Conservation (phyloP, 192 early-diverging fungal genomes). For the Umbelopsis ramanniana region DNA sequence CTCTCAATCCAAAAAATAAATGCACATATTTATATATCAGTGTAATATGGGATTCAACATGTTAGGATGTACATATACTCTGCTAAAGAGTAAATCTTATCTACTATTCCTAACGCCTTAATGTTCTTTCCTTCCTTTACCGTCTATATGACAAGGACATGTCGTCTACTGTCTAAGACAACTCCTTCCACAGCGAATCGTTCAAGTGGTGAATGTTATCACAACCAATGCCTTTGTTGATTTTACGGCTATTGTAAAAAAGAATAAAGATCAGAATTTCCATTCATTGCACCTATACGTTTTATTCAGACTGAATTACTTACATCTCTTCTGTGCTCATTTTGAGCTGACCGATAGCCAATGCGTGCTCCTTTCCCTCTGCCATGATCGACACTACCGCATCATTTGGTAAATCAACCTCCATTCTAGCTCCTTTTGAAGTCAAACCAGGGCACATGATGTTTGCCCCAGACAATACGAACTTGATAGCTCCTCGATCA, state of each 20-base stretch:
- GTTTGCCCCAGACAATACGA: slow-evolving; percentile 93
- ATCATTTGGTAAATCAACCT: slow-evolving; percentile 67
- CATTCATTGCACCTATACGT: not conserved
- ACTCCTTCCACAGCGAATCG: slow-evolving; percentile 80
- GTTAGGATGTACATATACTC: not conserved
- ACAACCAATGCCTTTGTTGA: slow-evolving; percentile 93
- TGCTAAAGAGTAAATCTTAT: too few species aligned
- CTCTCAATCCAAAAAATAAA: not conserved
- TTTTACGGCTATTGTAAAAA: slow-evolving; percentile 28
- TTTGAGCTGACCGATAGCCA: slow-evolving; percentile 86
- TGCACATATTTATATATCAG: not conserved
- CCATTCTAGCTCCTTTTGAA: slow-evolving; percentile 86
- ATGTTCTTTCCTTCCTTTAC: too few species aligned
- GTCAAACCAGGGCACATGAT: slow-evolving; percentile 99
- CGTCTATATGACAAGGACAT: not conserved
- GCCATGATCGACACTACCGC: slow-evolving; percentile 87
- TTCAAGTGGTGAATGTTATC: slow-evolving; percentile 88
- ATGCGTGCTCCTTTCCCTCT: slow-evolving; percentile 95
- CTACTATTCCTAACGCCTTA: too few species aligned
- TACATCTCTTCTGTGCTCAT: slow-evolving; percentile 92
- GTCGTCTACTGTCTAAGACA: not conserved
- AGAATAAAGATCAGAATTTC: slow-evolving; percentile 19
- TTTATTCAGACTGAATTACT: slow-evolving; percentile 26
- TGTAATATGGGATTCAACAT: not conserved
- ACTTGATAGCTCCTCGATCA: slow-evolving; percentile 97